Evolutionary conservation across 1,284 basidiomycete genomes (phyloP).

Genomic region (Rhodotorula sp.): DNA sequence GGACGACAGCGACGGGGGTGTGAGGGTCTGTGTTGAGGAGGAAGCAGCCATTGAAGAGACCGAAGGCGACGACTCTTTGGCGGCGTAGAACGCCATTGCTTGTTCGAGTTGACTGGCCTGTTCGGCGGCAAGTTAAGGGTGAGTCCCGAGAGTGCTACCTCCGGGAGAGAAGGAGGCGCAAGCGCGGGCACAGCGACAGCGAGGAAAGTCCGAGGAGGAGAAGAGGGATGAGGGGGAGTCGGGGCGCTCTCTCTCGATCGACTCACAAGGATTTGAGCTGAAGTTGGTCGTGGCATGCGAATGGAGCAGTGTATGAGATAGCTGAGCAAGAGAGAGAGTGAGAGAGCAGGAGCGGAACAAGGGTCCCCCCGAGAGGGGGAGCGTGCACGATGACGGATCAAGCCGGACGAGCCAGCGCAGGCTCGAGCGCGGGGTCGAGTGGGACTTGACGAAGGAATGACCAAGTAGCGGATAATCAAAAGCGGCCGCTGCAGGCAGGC

Average conservation of each 20-base stretch:
- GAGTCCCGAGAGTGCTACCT: neutral
- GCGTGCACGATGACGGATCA: neutral
- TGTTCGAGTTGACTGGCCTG: slow-evolving; percentile 22
- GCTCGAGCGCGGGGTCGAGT: neutral
- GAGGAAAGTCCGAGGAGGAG: neutral
- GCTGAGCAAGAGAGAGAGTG: neutral
- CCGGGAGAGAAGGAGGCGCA: too few species aligned
- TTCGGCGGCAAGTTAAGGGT: neutral
- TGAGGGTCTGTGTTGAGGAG: neutral
- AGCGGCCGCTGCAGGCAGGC: too few species aligned
- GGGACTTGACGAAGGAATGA: neutral
- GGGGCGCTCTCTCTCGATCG: neutral
- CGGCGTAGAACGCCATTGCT: neutral
- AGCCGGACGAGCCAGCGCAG: neutral
- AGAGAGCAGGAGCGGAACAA: neutral
- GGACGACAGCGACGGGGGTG: too few species aligned
- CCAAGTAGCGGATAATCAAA: neutral
- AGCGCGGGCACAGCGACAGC: too few species aligned
- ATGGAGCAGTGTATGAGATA: neutral
- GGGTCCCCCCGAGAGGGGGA: neutral
- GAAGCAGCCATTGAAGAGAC: neutral
- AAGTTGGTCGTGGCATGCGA: slow-evolving; percentile 1
- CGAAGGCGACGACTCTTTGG: neutral
- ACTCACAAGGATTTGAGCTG: slow-evolving; percentile 12
- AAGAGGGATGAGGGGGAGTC: too few species aligned